A percentile compares a stretch with the other conserved stretches of the same genome.
Conservation (phyloP, 768 basidiomycete species). For the Tylopilus balloui region DNA sequence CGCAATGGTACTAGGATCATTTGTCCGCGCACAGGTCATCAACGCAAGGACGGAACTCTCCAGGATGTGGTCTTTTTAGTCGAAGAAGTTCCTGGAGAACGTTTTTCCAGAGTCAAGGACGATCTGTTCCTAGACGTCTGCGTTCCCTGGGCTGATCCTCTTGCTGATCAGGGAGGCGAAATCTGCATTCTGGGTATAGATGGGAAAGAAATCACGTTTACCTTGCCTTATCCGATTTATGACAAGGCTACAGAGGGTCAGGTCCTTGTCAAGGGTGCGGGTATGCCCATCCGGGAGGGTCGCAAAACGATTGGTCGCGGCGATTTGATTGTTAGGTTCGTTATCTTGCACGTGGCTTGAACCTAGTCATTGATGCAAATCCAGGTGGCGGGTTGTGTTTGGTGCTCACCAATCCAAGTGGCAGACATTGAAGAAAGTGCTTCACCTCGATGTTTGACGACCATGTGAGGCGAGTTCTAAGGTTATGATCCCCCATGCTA, state of each 20-base stretch:
- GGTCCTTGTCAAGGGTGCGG: conserved; percentile 50
- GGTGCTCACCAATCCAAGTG: conserved; percentile 30
- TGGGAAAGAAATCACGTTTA: conserved; percentile 47
- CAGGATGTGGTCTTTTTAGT: conserved; percentile 68
- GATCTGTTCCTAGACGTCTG: conserved; percentile 53
- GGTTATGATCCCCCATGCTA: conserved; percentile 20
- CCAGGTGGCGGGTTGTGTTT: conserved; percentile 33
- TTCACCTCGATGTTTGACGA: conserved; percentile 26
- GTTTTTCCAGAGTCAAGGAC: conserved; percentile 53
- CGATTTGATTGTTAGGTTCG: conserved; percentile 58
- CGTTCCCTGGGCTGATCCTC: conserved; percentile 51
- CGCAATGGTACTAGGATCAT: conserved; percentile 55
- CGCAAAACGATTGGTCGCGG: conserved; percentile 53
- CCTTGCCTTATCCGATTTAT: conserved; percentile 49
- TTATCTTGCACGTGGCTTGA: conserved; percentile 6
- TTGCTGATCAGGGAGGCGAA: conserved; percentile 44
- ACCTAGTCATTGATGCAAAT: neutral
- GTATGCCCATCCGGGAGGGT: conserved; percentile 63
- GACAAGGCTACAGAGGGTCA: conserved; percentile 48
- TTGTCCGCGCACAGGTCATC: conserved; percentile 64
- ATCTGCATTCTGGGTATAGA: conserved; percentile 55
- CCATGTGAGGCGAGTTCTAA: conserved; percentile 3
- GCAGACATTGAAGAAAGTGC: conserved; percentile 27
- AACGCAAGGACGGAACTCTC: conserved; percentile 48
- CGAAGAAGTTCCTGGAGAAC: conserved; percentile 53